A percentile compares a stretch with the other conserved stretches of the same genome.
Evolutionary conservation across 768 basidiomycete genomes (phyloP).

Genomic region (Boletus rubropictus): DNA sequence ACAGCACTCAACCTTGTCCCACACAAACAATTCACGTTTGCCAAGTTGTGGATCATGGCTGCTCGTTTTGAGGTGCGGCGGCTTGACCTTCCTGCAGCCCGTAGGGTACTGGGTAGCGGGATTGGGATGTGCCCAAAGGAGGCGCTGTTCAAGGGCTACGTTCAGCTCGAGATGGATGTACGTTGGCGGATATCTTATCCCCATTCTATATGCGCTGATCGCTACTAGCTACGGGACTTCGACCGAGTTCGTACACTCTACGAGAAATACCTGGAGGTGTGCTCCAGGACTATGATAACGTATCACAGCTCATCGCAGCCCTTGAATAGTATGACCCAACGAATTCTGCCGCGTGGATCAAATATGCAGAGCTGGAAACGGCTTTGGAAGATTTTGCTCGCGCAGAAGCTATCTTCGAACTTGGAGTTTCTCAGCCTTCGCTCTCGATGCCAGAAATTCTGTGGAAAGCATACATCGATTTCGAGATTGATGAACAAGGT

Average conservation of each 20-base stretch:
- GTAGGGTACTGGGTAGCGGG: conserved; percentile 83
- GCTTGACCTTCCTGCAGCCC: conserved; percentile 74
- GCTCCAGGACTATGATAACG: conserved; percentile 8
- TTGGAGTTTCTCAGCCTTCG: conserved; percentile 75
- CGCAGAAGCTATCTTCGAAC: conserved; percentile 90
- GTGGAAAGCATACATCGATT: conserved; percentile 96
- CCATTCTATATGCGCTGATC: conserved; percentile 5
- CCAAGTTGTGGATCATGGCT: conserved; percentile 92
- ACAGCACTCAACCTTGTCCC: conserved; percentile 85
- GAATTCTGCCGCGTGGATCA: conserved; percentile 93
- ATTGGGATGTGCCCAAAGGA: conserved; percentile 98
- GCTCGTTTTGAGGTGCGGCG: conserved; percentile 88
- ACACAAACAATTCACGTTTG: conserved; percentile 95
- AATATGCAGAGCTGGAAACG: conserved; percentile 87
- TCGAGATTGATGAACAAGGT: conserved; percentile 84
- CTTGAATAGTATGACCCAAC: conserved; percentile 69
- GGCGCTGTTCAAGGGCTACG: conserved; percentile 91
- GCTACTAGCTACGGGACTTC: conserved; percentile 78
- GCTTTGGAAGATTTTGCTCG: conserved; percentile 83
- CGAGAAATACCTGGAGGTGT: conserved; percentile 88
- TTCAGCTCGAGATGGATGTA: conserved; percentile 88
- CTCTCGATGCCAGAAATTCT: conserved; percentile 93
- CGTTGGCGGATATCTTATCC: conserved; percentile 16
- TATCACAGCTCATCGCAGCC: neutral
- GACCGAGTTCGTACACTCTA: conserved; percentile 89